Percentiles rank a stretch among this genome's conserved stretches.
phyloP scores from a whole-genome alignment of 768 basidiomycete species.

The Pisolithus orientalis region DNA sequence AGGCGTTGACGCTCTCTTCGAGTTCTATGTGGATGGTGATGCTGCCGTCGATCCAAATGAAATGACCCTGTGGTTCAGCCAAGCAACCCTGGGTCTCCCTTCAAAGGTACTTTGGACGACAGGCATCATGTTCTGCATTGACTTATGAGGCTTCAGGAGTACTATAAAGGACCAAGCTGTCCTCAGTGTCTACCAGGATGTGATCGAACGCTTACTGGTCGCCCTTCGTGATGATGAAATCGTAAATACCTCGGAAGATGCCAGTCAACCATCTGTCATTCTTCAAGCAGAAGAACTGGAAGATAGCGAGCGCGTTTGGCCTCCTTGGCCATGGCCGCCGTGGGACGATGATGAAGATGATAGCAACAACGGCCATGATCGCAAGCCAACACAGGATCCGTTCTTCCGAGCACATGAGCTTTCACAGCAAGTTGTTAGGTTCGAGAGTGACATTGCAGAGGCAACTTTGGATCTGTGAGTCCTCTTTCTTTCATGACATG shows the following conservation, averaged over 20 bases:
- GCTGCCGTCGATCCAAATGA: conserved; percentile 77
- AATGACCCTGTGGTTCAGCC: conserved; percentile 83
- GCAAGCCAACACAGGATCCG: conserved; percentile 28
- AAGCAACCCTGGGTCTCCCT: conserved; percentile 75
- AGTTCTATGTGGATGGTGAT: conserved; percentile 86
- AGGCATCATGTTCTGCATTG: not conserved
- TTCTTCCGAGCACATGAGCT: conserved; percentile 50
- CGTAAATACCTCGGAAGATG: conserved; percentile 1
- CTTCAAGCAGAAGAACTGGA: conserved; percentile 34
- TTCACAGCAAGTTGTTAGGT: conserved; percentile 63
- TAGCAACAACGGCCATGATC: conserved; percentile 31
- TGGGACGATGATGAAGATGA: conserved; percentile 66
- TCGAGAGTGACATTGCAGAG: conserved; percentile 74
- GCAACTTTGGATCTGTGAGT: conserved; percentile 72
- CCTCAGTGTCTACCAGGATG: conserved; percentile 60
- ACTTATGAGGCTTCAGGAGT: conserved; percentile 50
- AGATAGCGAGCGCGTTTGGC: conserved; percentile 45
- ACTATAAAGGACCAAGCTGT: conserved; percentile 80
- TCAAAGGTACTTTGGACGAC: conserved; percentile 53
- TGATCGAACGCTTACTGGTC: conserved; percentile 61
- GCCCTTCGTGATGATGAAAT: conserved; percentile 45
- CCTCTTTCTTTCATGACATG: not conserved
- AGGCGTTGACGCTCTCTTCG: conserved; percentile 77
- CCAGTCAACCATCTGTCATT: conserved; percentile 17
- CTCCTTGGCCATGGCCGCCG: conserved; percentile 83